Evolutionary conservation across 805 yeast species (phyloP).

Genomic region (Candida schatavii): DNA sequence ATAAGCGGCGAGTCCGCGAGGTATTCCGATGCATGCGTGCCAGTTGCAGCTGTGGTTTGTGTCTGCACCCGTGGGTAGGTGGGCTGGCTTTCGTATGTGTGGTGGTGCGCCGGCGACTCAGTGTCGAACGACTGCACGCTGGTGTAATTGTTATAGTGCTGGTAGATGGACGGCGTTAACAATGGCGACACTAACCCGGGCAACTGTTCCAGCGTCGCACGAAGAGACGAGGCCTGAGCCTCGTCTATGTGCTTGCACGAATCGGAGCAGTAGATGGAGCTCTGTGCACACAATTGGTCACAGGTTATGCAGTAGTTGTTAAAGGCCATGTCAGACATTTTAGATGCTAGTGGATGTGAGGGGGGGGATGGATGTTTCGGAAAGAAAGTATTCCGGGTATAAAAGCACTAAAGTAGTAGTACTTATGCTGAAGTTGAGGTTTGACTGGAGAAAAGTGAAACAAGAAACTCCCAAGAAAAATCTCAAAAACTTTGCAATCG

Average conservation of each 20-base stretch:
- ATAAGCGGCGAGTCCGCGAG: conserved; percentile 3
- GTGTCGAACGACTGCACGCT: neutral
- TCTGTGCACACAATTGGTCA: conserved; percentile 27
- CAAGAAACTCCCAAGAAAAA: neutral
- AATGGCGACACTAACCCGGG: conserved; percentile 34
- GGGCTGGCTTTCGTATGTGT: neutral
- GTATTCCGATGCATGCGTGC: neutral
- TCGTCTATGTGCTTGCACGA: conserved; percentile 34
- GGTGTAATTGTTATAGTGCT: conserved; percentile 14
- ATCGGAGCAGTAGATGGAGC: conserved; percentile 26
- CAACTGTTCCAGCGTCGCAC: conserved; percentile 5
- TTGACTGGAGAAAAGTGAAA: neutral
- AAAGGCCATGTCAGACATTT: conserved; percentile 39
- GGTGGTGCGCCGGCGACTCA: too few species aligned
- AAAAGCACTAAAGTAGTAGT: neutral
- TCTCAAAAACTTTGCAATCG: neutral
- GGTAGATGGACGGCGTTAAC: conserved; percentile 35
- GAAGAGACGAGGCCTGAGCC: conserved; percentile 13
- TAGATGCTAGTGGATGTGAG: neutral
- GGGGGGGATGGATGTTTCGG: neutral
- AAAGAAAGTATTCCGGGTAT: too few species aligned
- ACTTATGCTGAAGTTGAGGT: neutral
- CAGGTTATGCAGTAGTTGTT: conserved; percentile 38
- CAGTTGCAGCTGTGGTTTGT: neutral
- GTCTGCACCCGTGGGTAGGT: too few species aligned